Evolutionary conservation across 2,329 filamentous ascomycete species (phyloP).

Genomic region (Hawksworthiomyces lignivorus): DNA sequence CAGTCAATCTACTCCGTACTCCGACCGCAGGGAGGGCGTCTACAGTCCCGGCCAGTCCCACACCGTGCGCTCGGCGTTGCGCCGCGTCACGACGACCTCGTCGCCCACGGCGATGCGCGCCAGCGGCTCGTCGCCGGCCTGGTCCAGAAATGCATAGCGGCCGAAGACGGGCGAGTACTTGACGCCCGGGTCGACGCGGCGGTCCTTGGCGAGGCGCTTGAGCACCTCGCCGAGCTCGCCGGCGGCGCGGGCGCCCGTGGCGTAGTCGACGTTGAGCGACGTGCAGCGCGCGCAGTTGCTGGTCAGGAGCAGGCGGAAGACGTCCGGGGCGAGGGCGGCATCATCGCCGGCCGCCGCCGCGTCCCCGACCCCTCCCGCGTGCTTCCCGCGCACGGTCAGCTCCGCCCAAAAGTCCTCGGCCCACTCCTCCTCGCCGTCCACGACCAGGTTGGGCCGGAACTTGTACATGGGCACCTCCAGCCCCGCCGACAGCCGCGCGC

Average conservation of each 20-base stretch:
- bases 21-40: too few species aligned
- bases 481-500: constrained; percentile 41
- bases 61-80: constrained; percentile 42
- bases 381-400: constrained; percentile 45
- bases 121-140: constrained; percentile 14
- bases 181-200: constrained; percentile 60
- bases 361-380: too few species aligned
- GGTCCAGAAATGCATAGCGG: constrained; percentile 56
- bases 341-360: not conserved
- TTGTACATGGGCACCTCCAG: constrained; percentile 54
- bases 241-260: constrained; percentile 49
- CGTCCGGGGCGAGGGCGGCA: constrained; percentile 9
- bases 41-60: constrained; percentile 50
- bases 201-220: constrained; percentile 62
- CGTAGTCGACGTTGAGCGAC: constrained; percentile 65
- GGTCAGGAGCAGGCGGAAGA: constrained; percentile 46
- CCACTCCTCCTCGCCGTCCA: constrained; percentile 52
- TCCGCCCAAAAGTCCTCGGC: constrained; percentile 69
- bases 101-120: constrained; percentile 47
- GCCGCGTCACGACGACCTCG: constrained; percentile 42
- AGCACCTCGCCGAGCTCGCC: constrained; percentile 54
- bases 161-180: constrained; percentile 67
- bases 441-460: constrained; percentile 66
- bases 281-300: constrained; percentile 63
- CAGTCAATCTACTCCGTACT: too few species aligned